Evolutionary conservation across 176 grass and related monocot species (phyloP).

Genomic region (Zoysia pacifica): DNA sequence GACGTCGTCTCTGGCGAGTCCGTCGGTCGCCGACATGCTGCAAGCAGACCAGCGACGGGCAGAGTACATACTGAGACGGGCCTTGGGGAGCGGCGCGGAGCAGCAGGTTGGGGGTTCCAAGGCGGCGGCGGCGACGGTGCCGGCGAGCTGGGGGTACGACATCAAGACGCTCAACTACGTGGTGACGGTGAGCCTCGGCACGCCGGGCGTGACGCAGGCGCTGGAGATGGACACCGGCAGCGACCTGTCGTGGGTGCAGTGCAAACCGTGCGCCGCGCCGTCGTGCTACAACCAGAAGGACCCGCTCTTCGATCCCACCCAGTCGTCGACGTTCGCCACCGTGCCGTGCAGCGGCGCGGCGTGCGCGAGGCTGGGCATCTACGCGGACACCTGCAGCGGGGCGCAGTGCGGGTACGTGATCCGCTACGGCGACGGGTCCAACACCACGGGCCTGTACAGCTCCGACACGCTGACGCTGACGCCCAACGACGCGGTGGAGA

Average conservation of each 20-base stretch:
- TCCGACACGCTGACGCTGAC: constrained; percentile 69
- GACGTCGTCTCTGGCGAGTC: neutral
- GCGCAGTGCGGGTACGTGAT: constrained; percentile 65
- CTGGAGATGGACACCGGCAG: constrained; percentile 85
- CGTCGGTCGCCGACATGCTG: constrained; percentile 53
- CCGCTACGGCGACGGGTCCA: constrained; percentile 77
- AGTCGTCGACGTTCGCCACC: constrained; percentile 74
- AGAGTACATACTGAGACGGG: constrained; percentile 52
- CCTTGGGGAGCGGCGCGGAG: constrained; percentile 7
- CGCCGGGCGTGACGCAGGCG: constrained; percentile 53
- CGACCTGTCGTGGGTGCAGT: constrained; percentile 91
- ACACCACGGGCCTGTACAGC: constrained; percentile 65
- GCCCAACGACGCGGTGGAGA: neutral
- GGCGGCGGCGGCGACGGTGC: constrained; percentile 39
- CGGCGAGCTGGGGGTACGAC: constrained; percentile 41
- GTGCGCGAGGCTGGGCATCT: constrained; percentile 51
- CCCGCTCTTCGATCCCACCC: constrained; percentile 61
- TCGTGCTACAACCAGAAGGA: constrained; percentile 70
- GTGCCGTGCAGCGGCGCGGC: constrained; percentile 59
- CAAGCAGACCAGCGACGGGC: constrained; percentile 59
- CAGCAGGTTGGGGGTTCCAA: constrained; percentile 10
- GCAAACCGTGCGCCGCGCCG: constrained; percentile 50
- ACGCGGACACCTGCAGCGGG: neutral
- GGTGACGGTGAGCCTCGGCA: constrained; percentile 68
- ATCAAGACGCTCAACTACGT: constrained; percentile 73